Evolutionary conservation across 768 basidiomycete species (phyloP).

Genomic region (Strobilomyces confusus): DNA sequence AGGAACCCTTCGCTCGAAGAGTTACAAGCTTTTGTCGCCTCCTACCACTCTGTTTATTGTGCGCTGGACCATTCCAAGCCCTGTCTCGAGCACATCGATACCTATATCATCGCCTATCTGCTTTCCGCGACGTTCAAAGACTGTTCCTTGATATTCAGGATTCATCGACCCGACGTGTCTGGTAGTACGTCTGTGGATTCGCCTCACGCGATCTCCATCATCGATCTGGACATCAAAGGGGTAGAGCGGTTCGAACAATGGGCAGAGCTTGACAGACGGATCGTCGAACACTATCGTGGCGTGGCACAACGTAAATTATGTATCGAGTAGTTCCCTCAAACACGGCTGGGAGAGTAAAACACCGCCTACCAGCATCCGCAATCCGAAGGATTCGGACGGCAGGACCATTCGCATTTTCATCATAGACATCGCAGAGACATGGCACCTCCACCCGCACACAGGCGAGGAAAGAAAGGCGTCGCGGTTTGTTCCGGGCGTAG

Average conservation of each 20-base stretch:
- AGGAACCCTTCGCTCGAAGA: conserved; percentile 59
- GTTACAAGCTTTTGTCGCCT: conserved; percentile 60
- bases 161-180: conserved; percentile 7
- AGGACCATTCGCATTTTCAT: too few species aligned
- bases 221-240: conserved; percentile 86
- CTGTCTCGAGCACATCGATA: conserved; percentile 44
- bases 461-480: too few species aligned
- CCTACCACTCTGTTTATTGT: conserved; percentile 40
- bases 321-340: conserved; percentile 9
- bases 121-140: conserved; percentile 96
- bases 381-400: too few species aligned
- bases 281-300: conserved; percentile 45
- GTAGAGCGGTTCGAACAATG: conserved; percentile 62
- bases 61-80: conserved; percentile 37
- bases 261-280: conserved; percentile 67
- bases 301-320: conserved; percentile 15
- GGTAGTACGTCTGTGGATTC: conserved; percentile 27
- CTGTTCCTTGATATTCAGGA: conserved; percentile 69
- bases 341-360: neutral
- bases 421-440: too few species aligned
- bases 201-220: conserved; percentile 52
- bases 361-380: too few species aligned
- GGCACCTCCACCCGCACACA: too few species aligned
- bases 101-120: conserved; percentile 70
- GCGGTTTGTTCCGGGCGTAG: too few species aligned